phyloP scores from a whole-genome alignment of 495 filamentous ascomycete genomes.

The Trichoderma reesei region DNA sequence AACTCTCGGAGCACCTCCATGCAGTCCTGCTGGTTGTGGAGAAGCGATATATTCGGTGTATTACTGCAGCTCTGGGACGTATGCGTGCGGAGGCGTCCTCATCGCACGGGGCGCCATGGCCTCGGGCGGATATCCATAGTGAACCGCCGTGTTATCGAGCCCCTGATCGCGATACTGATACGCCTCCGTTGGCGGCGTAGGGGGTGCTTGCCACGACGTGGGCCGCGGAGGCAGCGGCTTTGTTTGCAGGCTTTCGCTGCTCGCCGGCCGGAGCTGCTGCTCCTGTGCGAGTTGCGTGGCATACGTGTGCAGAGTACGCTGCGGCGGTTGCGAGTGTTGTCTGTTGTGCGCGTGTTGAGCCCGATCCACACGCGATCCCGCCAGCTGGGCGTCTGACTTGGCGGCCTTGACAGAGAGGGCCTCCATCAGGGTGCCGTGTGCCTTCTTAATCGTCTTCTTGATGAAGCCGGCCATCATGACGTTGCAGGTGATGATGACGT shows the following conservation, averaged over 20 bases:
- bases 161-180: not conserved
- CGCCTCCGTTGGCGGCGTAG: not conserved
- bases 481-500: constrained; percentile 69
- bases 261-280: not conserved
- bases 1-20: not conserved
- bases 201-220: not conserved
- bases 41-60: not conserved
- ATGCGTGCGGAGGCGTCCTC: not conserved
- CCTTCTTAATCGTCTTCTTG: constrained; percentile 63
- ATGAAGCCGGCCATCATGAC: constrained; percentile 61
- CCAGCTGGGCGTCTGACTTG: constrained; percentile 11
- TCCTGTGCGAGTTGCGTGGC: not conserved
- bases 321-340: not conserved
- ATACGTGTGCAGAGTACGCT: not conserved
- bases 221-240: not conserved
- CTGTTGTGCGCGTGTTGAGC: no score
- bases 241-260: not conserved
- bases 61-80: not conserved
- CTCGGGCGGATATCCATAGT: not conserved
- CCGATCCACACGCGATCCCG: no score
- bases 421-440: constrained; percentile 56
- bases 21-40: not conserved
- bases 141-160: not conserved
- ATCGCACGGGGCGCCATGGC: not conserved
- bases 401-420: constrained; percentile 51